These are phyloP conservation scores for Macrotyloma uniflorum DNA, from an alignment of 306 rosid species.

Conservation along the genomic window DNA sequence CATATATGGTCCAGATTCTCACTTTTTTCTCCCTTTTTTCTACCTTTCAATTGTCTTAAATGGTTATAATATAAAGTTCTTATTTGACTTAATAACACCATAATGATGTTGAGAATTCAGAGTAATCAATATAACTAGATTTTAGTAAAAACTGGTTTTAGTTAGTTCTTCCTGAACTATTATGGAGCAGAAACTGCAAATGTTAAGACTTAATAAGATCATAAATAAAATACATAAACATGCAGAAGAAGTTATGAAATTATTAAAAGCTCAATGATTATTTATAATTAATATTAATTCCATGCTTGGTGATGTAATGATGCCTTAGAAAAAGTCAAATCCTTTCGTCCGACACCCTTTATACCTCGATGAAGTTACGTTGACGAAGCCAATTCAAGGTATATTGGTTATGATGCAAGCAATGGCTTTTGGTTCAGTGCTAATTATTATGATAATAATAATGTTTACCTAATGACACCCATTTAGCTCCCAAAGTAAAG, in stretches of 20 bases:
- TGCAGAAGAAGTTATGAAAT: neutral
- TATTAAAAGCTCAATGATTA: neutral
- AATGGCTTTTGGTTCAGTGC: constrained; percentile 11
- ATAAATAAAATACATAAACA: neutral
- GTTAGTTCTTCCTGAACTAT: neutral
- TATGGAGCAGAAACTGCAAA: neutral
- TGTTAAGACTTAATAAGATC: neutral
- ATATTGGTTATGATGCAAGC: neutral
- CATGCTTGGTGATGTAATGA: neutral
- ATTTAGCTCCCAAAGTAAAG: neutral
- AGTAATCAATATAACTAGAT: no score
- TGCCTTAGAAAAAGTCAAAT: neutral
- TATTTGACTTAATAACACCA: neutral
- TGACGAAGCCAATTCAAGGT: constrained; percentile 16
- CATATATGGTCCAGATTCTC: no score
- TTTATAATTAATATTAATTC: neutral
- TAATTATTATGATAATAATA: neutral
- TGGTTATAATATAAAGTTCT: neutral
- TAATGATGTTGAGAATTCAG: neutral
- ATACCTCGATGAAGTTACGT: neutral
- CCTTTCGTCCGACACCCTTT: constrained; percentile 1
- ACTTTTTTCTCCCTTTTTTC: neutral
- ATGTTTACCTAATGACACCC: constrained; percentile 33
- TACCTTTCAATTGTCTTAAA: neutral
- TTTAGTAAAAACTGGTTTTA: no score